These are phyloP conservation scores for Akanthomyces uredinophilus DNA, from an alignment of 2,329 filamentous ascomycete species.

Conservation along the genomic window DNA sequence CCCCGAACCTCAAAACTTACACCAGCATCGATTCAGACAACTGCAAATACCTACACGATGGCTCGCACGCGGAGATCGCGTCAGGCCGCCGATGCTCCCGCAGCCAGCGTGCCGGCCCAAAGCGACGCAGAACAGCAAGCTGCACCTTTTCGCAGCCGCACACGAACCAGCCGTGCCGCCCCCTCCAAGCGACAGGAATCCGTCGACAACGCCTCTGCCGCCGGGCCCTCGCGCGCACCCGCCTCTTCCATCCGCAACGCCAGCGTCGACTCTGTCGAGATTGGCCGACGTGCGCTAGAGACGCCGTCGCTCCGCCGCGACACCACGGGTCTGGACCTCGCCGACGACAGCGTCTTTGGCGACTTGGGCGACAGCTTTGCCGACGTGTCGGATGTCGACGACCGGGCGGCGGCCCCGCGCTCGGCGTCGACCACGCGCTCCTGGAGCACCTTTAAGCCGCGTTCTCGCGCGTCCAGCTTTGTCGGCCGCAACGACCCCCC, in stretches of 20 bases:
- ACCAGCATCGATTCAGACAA: background rate
- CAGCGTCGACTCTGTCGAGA: constrained; percentile 30
- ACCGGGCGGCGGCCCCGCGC: constrained; percentile 24
- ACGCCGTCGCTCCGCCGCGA: constrained; percentile 35
- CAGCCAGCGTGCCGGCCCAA: constrained; percentile 13
- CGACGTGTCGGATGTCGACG: constrained; percentile 21
- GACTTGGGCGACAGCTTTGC: constrained; percentile 40
- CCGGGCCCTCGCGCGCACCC: constrained; percentile 6
- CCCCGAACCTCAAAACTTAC: background rate
- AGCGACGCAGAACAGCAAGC: constrained; percentile 24
- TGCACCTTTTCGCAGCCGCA: constrained; percentile 21
- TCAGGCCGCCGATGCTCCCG: constrained; percentile 21
- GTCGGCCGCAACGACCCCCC: constrained; percentile 46
- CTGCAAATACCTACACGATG: constrained; percentile 17
- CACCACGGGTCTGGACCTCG: constrained; percentile 43
- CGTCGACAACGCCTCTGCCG: constrained; percentile 18
- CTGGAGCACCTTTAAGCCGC: constrained; percentile 41
- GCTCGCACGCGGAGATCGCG: constrained; percentile 30
- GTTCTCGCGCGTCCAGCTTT: constrained; percentile 46
- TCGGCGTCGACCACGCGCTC: constrained; percentile 43
- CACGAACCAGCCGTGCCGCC: constrained; percentile 16
- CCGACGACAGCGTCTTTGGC: constrained; percentile 44
- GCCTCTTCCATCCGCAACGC: constrained; percentile 22
- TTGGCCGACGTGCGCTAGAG: constrained; percentile 30
- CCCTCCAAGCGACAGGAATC: constrained; percentile 4